Evolutionary conservation across 2,329 filamentous ascomycete species (phyloP).

Genomic region (Epichloe uncinata): DNA sequence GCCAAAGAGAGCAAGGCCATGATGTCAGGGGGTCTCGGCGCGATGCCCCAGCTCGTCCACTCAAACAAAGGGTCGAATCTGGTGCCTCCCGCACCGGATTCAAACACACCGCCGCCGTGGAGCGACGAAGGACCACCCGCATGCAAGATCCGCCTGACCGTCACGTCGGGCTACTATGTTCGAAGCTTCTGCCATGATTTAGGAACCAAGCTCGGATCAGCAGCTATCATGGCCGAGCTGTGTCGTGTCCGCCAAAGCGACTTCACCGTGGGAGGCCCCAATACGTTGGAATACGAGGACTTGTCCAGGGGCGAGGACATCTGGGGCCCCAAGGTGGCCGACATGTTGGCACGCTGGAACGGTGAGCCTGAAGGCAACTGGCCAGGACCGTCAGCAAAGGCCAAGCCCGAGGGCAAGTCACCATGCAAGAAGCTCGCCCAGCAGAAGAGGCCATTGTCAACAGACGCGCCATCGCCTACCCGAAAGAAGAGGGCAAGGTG

Average conservation of each 20-base stretch:
- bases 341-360: conserved; percentile 33
- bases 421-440: conserved; percentile 2
- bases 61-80: conserved; percentile 36
- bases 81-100: conserved; percentile 32
- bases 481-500: conserved; percentile 20
- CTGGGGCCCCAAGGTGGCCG: conserved; percentile 63
- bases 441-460: conserved; percentile 6
- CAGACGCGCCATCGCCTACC: background rate
- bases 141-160: conserved; percentile 74
- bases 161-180: conserved; percentile 94
- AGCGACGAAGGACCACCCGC: conserved; percentile 57
- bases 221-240: conserved; percentile 76
- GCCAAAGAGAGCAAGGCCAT: conserved; percentile 23
- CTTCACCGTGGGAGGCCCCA: conserved; percentile 56
- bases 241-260: conserved; percentile 69
- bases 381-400: conserved; percentile 9
- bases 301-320: conserved; percentile 64
- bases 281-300: conserved; percentile 68
- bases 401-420: conserved; percentile 8
- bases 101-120: conserved; percentile 41
- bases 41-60: conserved; percentile 31
- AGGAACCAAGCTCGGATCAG: conserved; percentile 66
- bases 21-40: conserved; percentile 47
- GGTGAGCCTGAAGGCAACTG: conserved; percentile 17
- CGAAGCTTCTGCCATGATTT: conserved; percentile 88